Conservation (phyloP, 352 stramenopile genomes). For the Halophytophthora batemanensis region DNA sequence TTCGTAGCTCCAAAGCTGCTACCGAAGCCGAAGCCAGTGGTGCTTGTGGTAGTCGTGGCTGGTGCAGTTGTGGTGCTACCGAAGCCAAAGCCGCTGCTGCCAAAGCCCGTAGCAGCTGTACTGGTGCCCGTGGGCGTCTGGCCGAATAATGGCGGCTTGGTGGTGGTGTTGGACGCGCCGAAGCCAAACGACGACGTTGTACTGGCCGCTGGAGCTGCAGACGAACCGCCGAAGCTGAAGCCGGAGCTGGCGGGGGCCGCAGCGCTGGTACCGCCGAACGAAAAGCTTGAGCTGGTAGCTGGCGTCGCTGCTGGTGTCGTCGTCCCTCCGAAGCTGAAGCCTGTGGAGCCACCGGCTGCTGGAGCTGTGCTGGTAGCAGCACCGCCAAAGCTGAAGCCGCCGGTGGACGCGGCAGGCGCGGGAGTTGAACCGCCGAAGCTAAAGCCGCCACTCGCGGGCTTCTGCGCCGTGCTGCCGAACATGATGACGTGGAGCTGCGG, state of each 20-base stretch:
- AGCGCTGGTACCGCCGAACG: too few relatives aligned
- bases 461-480: conserved; percentile 44
- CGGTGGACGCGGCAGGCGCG: conserved; percentile 12
- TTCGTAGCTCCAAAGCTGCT: conserved; percentile 6
- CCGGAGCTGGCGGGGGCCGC: conserved; percentile 2
- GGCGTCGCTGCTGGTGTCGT: conserved; percentile 10
- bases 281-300: not conserved
- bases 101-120: conserved; percentile 22
- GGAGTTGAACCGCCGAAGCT: conserved; percentile 36
- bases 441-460: conserved; percentile 34
- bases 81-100: conserved; percentile 30
- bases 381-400: conserved; percentile 29
- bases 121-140: conserved; percentile 31
- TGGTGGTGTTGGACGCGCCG: conserved; percentile 14
- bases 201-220: conserved; percentile 6
- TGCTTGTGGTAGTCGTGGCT: conserved; percentile 21
- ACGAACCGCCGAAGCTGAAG: conserved; percentile 15
- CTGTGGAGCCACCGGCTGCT: conserved; percentile 24
- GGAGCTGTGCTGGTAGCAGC: conserved; percentile 8
- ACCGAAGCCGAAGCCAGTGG: conserved; percentile 32
- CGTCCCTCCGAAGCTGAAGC: conserved; percentile 43
- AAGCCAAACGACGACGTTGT: conserved; percentile 33
- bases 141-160: conserved; percentile 53
- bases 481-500: conserved; percentile 20
- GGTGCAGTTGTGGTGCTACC: not conserved